Evolutionary conservation across 805 yeast species (phyloP).

Genomic region (Pichia pseudocactophila): DNA sequence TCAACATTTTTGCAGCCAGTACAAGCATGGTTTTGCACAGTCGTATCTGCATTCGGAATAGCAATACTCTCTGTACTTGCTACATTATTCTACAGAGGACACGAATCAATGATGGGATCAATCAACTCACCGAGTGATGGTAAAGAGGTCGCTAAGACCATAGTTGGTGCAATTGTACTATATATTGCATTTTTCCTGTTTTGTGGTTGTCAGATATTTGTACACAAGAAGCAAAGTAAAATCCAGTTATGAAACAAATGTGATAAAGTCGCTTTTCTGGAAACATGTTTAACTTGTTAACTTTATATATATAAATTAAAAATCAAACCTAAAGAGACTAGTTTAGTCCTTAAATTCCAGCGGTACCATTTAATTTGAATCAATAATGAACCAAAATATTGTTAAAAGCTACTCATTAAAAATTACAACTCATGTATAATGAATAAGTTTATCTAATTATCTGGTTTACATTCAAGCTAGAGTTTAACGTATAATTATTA

Average conservation of each 20-base stretch:
- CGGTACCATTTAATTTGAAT: too few relatives aligned
- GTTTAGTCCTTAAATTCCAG: too few relatives aligned
- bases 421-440: too few relatives aligned
- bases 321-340: too few relatives aligned
- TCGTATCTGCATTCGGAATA: slow-evolving; percentile 85
- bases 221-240: slow-evolving; percentile 55
- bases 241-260: slow-evolving; percentile 49
- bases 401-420: too few relatives aligned
- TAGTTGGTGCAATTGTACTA: slow-evolving; percentile 81
- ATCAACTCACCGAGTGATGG: slow-evolving; percentile 89
- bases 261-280: too few relatives aligned
- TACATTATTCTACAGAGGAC: slow-evolving; percentile 65
- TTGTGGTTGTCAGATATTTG: slow-evolving; percentile 78
- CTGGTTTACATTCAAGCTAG: too few relatives aligned
- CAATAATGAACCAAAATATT: too few relatives aligned
- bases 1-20: slow-evolving; percentile 38
- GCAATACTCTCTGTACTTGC: slow-evolving; percentile 82
- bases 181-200: slow-evolving; percentile 73
- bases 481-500: too few relatives aligned
- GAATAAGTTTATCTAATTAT: too few relatives aligned
- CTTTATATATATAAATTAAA: too few relatives aligned
- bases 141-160: slow-evolving; percentile 78
- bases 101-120: slow-evolving; percentile 91
- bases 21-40: slow-evolving; percentile 93
- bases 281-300: too few relatives aligned